Evolutionary conservation across 2,329 filamentous ascomycete genomes (phyloP).

Genomic region (Cercospora sp.): DNA sequence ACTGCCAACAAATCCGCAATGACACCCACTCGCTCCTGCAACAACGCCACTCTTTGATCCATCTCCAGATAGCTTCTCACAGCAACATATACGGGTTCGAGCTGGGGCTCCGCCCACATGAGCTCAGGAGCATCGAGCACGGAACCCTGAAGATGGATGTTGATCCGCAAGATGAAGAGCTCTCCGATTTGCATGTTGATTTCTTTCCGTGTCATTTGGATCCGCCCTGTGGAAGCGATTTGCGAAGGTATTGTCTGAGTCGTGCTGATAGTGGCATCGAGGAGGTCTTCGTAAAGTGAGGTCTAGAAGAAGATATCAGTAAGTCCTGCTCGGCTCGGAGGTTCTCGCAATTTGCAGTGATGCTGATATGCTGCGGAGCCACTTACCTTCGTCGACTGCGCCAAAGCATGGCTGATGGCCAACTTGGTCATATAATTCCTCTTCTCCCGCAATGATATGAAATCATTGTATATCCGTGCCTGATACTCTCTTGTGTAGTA

Average conservation of each 20-base stretch:
- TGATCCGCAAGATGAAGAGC: slow-evolving; percentile 95
- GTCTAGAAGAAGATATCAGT: slow-evolving; percentile 57
- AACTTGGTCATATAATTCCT: slow-evolving; percentile 98
- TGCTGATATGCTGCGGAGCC: neutral
- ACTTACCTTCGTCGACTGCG: slow-evolving; percentile 88
- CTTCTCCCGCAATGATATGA: slow-evolving; percentile 91
- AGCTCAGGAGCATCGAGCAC: slow-evolving; percentile 95
- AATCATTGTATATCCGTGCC: slow-evolving; percentile 98
- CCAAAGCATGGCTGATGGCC: slow-evolving; percentile 90
- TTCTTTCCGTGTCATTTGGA: slow-evolving; percentile 80
- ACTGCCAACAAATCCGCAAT: slow-evolving; percentile 92
- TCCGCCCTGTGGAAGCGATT: slow-evolving; percentile 89
- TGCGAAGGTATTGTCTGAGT: slow-evolving; percentile 92
- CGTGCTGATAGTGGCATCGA: slow-evolving; percentile 87
- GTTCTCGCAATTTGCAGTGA: neutral
- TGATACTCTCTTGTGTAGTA: slow-evolving; percentile 99
- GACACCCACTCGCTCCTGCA: slow-evolving; percentile 88
- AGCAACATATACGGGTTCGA: slow-evolving; percentile 94
- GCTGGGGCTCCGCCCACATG: slow-evolving; percentile 96
- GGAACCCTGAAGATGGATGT: slow-evolving; percentile 95
- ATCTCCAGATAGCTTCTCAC: slow-evolving; percentile 96
- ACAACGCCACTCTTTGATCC: slow-evolving; percentile 86
- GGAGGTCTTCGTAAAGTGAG: slow-evolving; percentile 91
- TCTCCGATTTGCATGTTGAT: slow-evolving; percentile 99
- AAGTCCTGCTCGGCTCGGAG: neutral